Percentiles rank a stretch among this genome's conserved stretches.
These are phyloP conservation scores for Lanmaoa rubissima DNA, from an alignment of 768 basidiomycete species.

Conservation along the genomic window DNA sequence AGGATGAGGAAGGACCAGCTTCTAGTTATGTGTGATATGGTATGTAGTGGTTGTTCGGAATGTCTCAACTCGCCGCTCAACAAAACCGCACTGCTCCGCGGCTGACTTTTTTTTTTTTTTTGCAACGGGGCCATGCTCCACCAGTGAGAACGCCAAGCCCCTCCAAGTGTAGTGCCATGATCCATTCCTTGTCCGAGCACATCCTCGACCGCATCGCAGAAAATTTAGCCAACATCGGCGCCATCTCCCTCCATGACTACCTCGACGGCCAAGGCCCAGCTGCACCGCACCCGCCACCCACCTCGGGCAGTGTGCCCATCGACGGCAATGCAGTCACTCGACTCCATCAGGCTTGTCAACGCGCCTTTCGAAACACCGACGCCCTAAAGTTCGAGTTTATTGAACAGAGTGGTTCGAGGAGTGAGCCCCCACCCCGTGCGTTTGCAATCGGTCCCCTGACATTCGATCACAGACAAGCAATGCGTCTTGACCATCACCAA, in stretches of 20 bases:
- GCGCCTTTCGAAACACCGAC: slow-evolving; percentile 40
- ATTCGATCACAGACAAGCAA: slow-evolving; percentile 43
- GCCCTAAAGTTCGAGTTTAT: slow-evolving; percentile 47
- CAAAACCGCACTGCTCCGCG: too few species aligned
- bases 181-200: background rate
- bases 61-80: too few species aligned
- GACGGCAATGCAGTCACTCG: slow-evolving; percentile 30
- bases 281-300: background rate
- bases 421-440: slow-evolving; percentile 27
- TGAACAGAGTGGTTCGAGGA: slow-evolving; percentile 37
- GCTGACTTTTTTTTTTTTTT: too few species aligned
- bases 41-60: background rate
- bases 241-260: slow-evolving; percentile 28
- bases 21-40: background rate
- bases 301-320: background rate
- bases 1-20: slow-evolving; percentile 7
- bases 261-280: slow-evolving; percentile 6
- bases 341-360: slow-evolving; percentile 44
- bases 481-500: slow-evolving; percentile 62
- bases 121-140: too few species aligned
- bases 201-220: slow-evolving; percentile 22
- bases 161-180: too few species aligned
- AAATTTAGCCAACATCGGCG: slow-evolving; percentile 30
- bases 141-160: too few species aligned
- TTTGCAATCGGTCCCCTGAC: slow-evolving; percentile 2